Base-by-base conservation (phyloP, 257 asterid species). In the Thymus quinquecostatus region DNA sequence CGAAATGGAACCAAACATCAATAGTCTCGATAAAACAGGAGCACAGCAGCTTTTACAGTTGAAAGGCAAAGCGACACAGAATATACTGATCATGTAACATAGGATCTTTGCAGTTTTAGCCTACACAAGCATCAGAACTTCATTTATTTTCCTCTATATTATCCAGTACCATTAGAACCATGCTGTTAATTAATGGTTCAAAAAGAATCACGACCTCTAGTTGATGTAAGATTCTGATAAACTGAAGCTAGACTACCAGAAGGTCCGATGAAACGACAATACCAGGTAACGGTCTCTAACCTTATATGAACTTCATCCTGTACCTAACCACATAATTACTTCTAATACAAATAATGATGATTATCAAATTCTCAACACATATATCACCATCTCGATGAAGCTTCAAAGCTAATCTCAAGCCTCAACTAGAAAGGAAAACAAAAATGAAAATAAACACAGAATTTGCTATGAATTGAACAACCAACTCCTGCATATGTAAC, bases 271-370 rank as follows among this genome's bases (percentile, higher is more conserved):
- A 62, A 51, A 27, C 55, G 8, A 63, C n/a, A 62, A 36, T 29
- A 62, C 38, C 2, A 51, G 56, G 47, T 61, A 61, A n/a, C 28
- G 53, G 70, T 38, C 21, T 61, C 64, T 60, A 29, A 62, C n/a
- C 30, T 29, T 27, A 70, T 32, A 9, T 10, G 10, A 33, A 32
- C 47, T 57, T 28, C 64, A 2, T n/a, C 9, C 4, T 3, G 29
- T n/a, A n/a, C 1, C 53, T 48, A 48, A 12, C 53, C 13, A 50
- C 7, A 44, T 40, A 3, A 45, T 21, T 9, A 8, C 36, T 45
- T 28, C 10, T 10, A 48, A 48, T 12, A 13, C n/a, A 10, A 13
- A 8, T 12, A 12, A 14, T 1, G 21, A 14, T 38, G 6, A 4
- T 38, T 7, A 38, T 38, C 48, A 51, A 63, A 13, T 9, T 51